Evolutionary conservation across 1,284 basidiomycete species (phyloP).

Genomic region (Sanghuangporus baumii): DNA sequence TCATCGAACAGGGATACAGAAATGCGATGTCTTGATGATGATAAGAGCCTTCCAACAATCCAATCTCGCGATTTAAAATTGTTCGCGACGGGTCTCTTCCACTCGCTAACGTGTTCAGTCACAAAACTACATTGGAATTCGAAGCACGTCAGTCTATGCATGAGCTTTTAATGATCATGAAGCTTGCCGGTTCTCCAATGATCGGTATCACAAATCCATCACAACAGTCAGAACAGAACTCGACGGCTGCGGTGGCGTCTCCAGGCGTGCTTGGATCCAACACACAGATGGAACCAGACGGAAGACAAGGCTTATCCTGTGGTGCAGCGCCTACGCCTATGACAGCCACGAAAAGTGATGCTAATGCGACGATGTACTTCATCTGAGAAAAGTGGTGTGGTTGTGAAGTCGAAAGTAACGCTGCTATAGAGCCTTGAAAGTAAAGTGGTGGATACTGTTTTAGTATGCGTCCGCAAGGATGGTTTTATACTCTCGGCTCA

Average conservation of each 20-base stretch:
- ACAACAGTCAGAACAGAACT: constrained; percentile 1
- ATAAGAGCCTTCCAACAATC: neutral
- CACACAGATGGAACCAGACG: neutral
- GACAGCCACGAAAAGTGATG: neutral
- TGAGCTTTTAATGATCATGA: neutral
- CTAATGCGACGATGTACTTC: neutral
- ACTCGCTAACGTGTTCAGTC: neutral
- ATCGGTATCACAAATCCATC: neutral
- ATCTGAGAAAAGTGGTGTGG: neutral
- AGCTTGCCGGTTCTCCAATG: neutral
- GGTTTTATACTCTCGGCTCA: neutral
- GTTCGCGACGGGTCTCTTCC: neutral
- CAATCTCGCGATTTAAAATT: neutral
- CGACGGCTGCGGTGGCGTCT: neutral
- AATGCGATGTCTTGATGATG: too few species aligned
- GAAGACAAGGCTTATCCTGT: neutral
- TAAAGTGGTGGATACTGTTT: neutral
- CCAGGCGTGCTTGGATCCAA: neutral
- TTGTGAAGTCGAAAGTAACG: neutral
- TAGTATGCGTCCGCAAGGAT: neutral
- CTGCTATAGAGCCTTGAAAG: neutral
- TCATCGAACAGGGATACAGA: too few species aligned
- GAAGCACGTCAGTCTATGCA: neutral
- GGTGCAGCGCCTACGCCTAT: neutral
- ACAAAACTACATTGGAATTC: neutral